A percentile compares a stretch with the other conserved stretches of the same genome.
Evolutionary conservation across 1,139 yeast genomes (phyloP).

Genomic region (Petasospora rhodanensis): DNA sequence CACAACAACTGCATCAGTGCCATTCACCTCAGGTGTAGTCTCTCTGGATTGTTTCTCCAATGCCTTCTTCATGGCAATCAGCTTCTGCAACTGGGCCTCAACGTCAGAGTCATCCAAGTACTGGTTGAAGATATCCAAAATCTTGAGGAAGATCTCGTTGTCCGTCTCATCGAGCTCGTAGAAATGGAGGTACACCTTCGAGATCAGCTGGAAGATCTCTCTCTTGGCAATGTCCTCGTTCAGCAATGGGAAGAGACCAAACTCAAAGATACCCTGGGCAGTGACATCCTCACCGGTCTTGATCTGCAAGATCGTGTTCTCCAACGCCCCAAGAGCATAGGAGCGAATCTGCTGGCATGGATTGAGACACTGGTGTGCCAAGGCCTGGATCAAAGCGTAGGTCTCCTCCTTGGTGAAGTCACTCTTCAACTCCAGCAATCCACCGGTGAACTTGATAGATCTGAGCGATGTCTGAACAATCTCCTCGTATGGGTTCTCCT

Average conservation of each 20-base stretch:
- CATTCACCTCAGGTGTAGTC: no score
- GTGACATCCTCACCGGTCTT: conserved; percentile 33
- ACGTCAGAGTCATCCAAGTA: conserved; percentile 39
- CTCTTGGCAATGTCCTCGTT: conserved; percentile 62
- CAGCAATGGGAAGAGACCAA: conserved; percentile 71
- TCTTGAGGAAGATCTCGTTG: conserved; percentile 41
- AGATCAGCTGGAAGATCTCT: conserved; percentile 61
- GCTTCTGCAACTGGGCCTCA: conserved; percentile 34
- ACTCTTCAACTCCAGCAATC: conserved; percentile 33
- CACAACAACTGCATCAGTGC: no score
- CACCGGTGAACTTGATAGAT: conserved; percentile 58
- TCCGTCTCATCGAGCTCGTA: conserved; percentile 37
- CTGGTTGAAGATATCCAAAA: conserved; percentile 46
- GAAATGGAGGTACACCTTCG: conserved; percentile 69
- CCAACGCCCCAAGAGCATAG: conserved; percentile 56
- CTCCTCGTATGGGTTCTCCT: conserved; percentile 47
- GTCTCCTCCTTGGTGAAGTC: conserved; percentile 28
- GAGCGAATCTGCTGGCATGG: conserved; percentile 76
- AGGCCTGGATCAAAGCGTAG: conserved; percentile 67
- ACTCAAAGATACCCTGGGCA: conserved; percentile 58
- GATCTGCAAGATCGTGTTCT: conserved; percentile 39
- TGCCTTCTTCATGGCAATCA: conserved; percentile 32
- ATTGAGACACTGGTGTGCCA: conserved; percentile 84
- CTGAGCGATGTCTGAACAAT: conserved; percentile 54
- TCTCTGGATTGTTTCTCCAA: conserved; percentile 21